phyloP scores from a whole-genome alignment of 192 early-diverging fungal species.

The Linnemannia schmuckeri region DNA sequence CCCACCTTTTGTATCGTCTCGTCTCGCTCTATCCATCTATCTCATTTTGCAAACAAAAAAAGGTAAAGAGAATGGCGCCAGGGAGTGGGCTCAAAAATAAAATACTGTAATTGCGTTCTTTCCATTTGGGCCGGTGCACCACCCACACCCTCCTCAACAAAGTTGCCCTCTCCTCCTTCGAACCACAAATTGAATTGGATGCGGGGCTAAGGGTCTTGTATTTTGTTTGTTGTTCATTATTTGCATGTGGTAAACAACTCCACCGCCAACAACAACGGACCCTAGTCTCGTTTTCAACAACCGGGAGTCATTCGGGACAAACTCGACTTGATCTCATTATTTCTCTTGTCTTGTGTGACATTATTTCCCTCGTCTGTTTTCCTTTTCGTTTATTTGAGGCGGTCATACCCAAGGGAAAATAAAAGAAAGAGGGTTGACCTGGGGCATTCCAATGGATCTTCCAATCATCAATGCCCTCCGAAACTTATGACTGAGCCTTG shows the following conservation, averaged over 20 bases:
- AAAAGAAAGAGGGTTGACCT: neutral
- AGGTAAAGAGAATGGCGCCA: neutral
- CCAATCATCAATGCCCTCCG: neutral
- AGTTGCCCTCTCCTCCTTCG: too few species aligned
- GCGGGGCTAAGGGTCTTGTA: too few species aligned
- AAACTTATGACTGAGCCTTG: neutral
- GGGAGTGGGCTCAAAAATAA: neutral
- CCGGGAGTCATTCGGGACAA: too few species aligned
- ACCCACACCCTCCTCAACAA: neutral
- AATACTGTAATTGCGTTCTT: neutral
- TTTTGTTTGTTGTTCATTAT: too few species aligned
- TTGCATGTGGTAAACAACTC: too few species aligned
- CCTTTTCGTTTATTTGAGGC: neutral
- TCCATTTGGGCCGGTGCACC: conserved; percentile 3
- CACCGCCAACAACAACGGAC: neutral
- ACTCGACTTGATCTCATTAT: neutral
- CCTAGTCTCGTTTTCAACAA: neutral
- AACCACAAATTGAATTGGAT: too few species aligned
- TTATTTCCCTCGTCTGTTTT: neutral
- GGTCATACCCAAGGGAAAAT: neutral
- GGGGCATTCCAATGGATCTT: neutral
- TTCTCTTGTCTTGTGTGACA: neutral
- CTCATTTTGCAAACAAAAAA: neutral
- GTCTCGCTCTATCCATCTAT: neutral
- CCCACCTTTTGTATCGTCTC: neutral